Conservation (phyloP, 2,329 filamentous ascomycete species). For the Paraphoma chrysanthemicola region DNA sequence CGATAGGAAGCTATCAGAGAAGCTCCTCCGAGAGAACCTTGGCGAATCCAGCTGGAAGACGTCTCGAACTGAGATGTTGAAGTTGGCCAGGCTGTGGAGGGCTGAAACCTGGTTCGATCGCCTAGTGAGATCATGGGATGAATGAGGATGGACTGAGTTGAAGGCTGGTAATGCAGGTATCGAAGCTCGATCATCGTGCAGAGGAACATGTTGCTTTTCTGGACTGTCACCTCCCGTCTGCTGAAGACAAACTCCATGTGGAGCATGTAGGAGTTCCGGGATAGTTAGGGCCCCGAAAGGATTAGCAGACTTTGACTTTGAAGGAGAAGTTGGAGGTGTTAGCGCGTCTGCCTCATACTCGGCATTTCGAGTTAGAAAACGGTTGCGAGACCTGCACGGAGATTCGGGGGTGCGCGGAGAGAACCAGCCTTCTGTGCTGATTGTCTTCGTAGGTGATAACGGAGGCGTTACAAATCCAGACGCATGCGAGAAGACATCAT, state of each 20-base stretch:
- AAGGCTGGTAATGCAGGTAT: too few relatives aligned
- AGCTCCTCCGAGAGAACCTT: constrained; percentile 6
- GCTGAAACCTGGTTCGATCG: not conserved
- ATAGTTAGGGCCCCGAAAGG: constrained; percentile 20
- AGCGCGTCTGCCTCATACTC: constrained; percentile 10
- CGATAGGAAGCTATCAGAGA: constrained; percentile 12
- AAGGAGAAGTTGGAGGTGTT: constrained; percentile 33
- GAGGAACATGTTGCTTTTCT: constrained; percentile 6
- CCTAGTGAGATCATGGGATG: too few relatives aligned
- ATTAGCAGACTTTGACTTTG: constrained; percentile 21
- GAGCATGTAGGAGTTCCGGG: constrained; percentile 19
- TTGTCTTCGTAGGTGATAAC: constrained; percentile 43
- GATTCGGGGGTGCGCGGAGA: constrained; percentile 41
- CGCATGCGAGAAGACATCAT: constrained; percentile 17
- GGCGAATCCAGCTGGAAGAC: not conserved
- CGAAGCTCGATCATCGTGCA: not conserved
- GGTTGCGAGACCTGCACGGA: constrained; percentile 38
- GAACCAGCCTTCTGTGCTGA: constrained; percentile 40
- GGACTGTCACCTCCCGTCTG: constrained; percentile 18
- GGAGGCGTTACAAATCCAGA: constrained; percentile 38
- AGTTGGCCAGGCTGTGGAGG: not conserved
- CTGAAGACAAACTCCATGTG: not conserved
- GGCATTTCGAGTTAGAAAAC: constrained; percentile 28
- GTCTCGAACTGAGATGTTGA: not conserved
- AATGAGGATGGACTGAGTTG: too few relatives aligned